Percentiles rank a stretch among this genome's conserved stretches.
These are phyloP conservation scores for Starmerella kuoi DNA, from an alignment of 805 yeast genomes.

Conservation along the genomic window DNA sequence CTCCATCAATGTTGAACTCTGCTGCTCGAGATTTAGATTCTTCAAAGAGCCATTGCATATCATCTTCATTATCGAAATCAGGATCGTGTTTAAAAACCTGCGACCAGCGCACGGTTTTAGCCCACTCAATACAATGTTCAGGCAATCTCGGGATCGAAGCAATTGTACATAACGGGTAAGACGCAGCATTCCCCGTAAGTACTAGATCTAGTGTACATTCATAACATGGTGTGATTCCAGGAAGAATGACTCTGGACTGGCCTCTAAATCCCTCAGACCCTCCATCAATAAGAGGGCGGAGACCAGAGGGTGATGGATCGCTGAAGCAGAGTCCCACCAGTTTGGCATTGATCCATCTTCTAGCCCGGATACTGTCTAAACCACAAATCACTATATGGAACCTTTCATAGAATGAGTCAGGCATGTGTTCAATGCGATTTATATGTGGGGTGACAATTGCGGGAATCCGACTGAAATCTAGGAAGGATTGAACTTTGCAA, in stretches of 20 bases:
- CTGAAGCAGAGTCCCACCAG: constrained; percentile 50
- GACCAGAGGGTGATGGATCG: constrained; percentile 35
- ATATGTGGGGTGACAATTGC: constrained; percentile 36
- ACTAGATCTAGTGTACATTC: constrained; percentile 79
- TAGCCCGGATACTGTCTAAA: constrained; percentile 75
- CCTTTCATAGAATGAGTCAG: constrained; percentile 47
- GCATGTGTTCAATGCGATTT: constrained; percentile 54
- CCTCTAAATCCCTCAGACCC: constrained; percentile 95
- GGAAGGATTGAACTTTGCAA: not conserved
- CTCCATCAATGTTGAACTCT: constrained; percentile 54
- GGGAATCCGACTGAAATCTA: not conserved
- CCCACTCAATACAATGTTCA: constrained; percentile 91
- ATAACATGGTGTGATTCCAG: constrained; percentile 78
- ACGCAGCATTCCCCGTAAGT: constrained; percentile 33
- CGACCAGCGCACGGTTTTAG: constrained; percentile 66
- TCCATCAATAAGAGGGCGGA: constrained; percentile 74
- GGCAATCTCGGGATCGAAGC: constrained; percentile 90
- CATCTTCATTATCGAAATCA: constrained; percentile 57
- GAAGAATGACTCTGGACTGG: constrained; percentile 75
- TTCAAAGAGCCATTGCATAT: constrained; percentile 51
- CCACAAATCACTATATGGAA: constrained; percentile 76
- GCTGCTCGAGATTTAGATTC: constrained; percentile 48
- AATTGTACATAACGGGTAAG: constrained; percentile 85
- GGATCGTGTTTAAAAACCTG: constrained; percentile 30
- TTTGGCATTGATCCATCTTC: constrained; percentile 75